A percentile compares a stretch with the other conserved stretches of the same genome.
phyloP scores from a whole-genome alignment of 225 moss, liverwort and hornwort genomes.

The Polytrichum formosum region DNA sequence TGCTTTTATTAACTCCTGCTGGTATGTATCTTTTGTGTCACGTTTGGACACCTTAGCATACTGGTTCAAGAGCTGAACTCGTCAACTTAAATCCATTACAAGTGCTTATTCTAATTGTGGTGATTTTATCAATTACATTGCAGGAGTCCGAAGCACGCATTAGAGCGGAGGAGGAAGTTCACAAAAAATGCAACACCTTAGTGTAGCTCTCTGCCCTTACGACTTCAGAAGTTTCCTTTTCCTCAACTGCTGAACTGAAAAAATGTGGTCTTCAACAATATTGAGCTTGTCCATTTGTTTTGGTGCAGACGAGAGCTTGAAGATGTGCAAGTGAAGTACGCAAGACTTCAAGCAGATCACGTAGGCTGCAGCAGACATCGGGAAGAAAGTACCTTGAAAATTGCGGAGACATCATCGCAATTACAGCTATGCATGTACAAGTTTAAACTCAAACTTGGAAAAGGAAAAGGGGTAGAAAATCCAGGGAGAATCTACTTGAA shows the following conservation, averaged over 20 bases:
- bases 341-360: constrained; percentile 57
- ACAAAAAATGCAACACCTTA: constrained; percentile 60
- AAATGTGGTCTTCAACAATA: not conserved
- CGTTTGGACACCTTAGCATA: no score
- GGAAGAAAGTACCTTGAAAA: constrained; percentile 44
- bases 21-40: no score
- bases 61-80: no score
- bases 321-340: constrained; percentile 47
- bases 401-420: constrained; percentile 43
- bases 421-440: constrained; percentile 58
- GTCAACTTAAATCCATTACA: no score
- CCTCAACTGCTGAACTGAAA: not conserved
- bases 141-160: constrained; percentile 69
- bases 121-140: constrained; percentile 14
- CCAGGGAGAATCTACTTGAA: no score
- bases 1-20: no score
- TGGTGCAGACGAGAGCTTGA: constrained; percentile 64
- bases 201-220: constrained; percentile 40
- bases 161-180: constrained; percentile 50
- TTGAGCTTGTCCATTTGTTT: no score
- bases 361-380: constrained; percentile 46
- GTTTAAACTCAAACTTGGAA: not conserved
- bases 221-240: not conserved
- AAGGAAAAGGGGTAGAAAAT: not conserved
- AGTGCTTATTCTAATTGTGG: no score